Conservation (phyloP, 2,329 filamentous ascomycete species). For the Alternaria sp. region DNA sequence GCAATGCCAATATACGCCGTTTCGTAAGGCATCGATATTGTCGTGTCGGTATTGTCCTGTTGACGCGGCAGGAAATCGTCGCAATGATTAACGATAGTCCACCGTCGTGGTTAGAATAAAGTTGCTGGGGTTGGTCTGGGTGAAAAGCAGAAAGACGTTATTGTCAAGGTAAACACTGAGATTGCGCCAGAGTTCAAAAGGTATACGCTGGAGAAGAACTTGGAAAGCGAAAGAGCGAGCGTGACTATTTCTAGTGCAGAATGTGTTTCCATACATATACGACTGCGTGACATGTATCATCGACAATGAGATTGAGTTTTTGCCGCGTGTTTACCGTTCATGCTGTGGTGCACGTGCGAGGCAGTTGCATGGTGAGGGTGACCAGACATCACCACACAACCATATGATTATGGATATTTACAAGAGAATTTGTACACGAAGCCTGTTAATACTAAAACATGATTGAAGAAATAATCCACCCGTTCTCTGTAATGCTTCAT, state of each 20-base stretch:
- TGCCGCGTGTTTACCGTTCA: background rate
- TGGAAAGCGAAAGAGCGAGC: background rate
- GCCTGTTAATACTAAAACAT: no score
- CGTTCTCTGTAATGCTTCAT: background rate
- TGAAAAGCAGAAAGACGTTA: no score
- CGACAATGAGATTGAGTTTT: background rate
- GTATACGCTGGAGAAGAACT: background rate
- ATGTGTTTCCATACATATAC: background rate
- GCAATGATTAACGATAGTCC: background rate
- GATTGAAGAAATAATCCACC: background rate
- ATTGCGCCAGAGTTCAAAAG: background rate
- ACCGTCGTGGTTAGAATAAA: background rate
- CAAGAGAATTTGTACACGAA: background rate
- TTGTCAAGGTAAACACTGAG: background rate
- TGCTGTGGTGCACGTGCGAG: background rate
- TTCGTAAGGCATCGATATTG: conserved; percentile 11
- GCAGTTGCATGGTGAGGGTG: background rate
- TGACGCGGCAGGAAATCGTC: background rate
- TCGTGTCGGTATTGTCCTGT: background rate
- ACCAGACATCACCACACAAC: background rate
- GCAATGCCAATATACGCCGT: conserved; percentile 17
- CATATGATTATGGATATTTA: background rate
- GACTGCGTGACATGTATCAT: background rate
- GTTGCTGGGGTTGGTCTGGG: background rate
- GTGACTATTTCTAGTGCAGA: background rate